A percentile compares a stretch with the other conserved stretches of the same genome.
These are phyloP conservation scores for Pichia exigua DNA, from an alignment of 805 yeast species.

Conservation along the genomic window DNA sequence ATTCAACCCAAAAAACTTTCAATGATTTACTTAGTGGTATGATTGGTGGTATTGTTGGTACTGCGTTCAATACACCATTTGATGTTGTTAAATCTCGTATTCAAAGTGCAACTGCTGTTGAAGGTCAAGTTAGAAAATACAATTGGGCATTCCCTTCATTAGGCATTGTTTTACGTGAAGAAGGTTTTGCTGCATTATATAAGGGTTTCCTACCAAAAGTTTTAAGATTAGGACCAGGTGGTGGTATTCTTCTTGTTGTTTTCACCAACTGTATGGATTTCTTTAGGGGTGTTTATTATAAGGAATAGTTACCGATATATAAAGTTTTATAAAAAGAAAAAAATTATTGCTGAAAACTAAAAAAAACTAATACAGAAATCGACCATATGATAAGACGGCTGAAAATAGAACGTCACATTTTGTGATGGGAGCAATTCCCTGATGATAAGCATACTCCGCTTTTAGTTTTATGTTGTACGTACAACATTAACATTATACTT, in stretches of 20 bases:
- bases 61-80: constrained; percentile 91
- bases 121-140: constrained; percentile 79
- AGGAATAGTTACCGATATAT: constrained; percentile 12
- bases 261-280: constrained; percentile 92
- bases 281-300: constrained; percentile 55
- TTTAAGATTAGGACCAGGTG: constrained; percentile 97
- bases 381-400: too few relatives aligned
- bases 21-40: constrained; percentile 90
- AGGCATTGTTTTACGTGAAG: constrained; percentile 70
- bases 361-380: too few relatives aligned
- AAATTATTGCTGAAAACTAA: too few relatives aligned
- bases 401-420: too few relatives aligned
- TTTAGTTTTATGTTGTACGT: too few relatives aligned
- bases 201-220: constrained; percentile 98
- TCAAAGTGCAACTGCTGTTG: constrained; percentile 58
- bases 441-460: too few relatives aligned
- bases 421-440: too few relatives aligned
- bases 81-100: constrained; percentile 97
- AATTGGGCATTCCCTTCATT: constrained; percentile 88
- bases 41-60: constrained; percentile 95
- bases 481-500: too few relatives aligned
- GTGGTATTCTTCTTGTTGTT: constrained; percentile 96
- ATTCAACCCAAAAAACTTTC: constrained; percentile 63
- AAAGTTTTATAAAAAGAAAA: background rate
- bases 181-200: constrained; percentile 85